A percentile compares a stretch with the other conserved stretches of the same genome.
Evolutionary conservation across 768 basidiomycete genomes (phyloP).

Genomic region (Lentinula lateritia): DNA sequence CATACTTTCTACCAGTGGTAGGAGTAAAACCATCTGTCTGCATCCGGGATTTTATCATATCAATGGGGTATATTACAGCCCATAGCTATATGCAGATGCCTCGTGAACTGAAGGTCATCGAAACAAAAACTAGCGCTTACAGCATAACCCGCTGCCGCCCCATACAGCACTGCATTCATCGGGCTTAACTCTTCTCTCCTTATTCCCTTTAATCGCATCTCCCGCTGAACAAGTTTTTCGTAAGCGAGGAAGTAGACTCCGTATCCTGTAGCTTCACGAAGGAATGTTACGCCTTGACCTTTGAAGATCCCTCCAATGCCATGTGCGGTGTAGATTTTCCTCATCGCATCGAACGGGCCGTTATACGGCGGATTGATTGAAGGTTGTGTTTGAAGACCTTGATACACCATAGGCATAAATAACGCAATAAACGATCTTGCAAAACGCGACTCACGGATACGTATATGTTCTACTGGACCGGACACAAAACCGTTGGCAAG

Average conservation of each 20-base stretch:
- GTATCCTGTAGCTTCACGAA: constrained; percentile 78
- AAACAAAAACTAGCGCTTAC: constrained; percentile 36
- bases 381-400: constrained; percentile 90
- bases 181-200: constrained; percentile 73
- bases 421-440: not conserved
- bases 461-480: constrained; percentile 95
- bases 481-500: constrained; percentile 90
- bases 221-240: constrained; percentile 85
- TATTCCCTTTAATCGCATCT: constrained; percentile 71
- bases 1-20: constrained; percentile 76
- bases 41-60: constrained; percentile 94
- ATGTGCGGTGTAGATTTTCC: constrained; percentile 69
- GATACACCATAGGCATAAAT: constrained; percentile 7
- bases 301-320: constrained; percentile 89
- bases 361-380: constrained; percentile 67
- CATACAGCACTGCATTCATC: constrained; percentile 75
- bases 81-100: constrained; percentile 51
- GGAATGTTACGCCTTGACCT: constrained; percentile 85
- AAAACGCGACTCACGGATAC: constrained; percentile 65
- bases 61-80: constrained; percentile 93
- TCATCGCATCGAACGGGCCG: constrained; percentile 86
- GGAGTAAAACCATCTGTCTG: constrained; percentile 88
- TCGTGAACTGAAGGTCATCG: not conserved
- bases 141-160: constrained; percentile 89
- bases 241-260: constrained; percentile 90